Evolutionary conservation across 2,329 filamentous ascomycete species (phyloP).

Genomic region (Colletotrichum sp.): DNA sequence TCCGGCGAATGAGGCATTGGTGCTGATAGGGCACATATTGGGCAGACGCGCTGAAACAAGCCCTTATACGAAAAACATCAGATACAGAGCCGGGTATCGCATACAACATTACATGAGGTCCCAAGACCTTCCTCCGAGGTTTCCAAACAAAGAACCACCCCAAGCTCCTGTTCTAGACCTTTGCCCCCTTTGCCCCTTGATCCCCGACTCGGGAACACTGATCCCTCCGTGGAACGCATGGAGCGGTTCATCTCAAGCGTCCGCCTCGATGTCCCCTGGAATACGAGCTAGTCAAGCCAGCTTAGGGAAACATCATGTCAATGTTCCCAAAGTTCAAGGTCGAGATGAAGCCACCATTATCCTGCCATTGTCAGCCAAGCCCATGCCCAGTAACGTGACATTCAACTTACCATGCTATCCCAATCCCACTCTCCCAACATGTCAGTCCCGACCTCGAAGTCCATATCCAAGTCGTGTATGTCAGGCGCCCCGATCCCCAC

Average conservation of each 20-base stretch:
- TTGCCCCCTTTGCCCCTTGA: neutral
- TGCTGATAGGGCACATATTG: neutral
- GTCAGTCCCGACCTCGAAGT: slow-evolving; percentile 6
- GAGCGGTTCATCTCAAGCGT: neutral
- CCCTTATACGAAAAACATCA: neutral
- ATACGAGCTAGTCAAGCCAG: neutral
- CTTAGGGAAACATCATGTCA: neutral
- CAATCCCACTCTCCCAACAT: slow-evolving; percentile 32
- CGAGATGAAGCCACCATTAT: neutral
- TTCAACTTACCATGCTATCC: slow-evolving; percentile 36
- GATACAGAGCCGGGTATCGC: neutral
- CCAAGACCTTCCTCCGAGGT: neutral
- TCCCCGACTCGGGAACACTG: neutral
- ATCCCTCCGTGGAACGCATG: neutral
- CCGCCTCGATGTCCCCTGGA: neutral
- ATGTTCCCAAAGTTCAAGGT: neutral
- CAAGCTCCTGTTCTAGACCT: neutral
- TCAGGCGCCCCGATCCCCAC: neutral
- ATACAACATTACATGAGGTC: neutral
- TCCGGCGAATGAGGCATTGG: neutral
- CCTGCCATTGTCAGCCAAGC: slow-evolving; percentile 25
- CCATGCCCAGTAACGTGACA: slow-evolving; percentile 20
- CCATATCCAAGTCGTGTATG: slow-evolving; percentile 10
- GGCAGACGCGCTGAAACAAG: neutral
- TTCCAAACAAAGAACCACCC: neutral